Conservation (phyloP, 352 stramenopile species). For the Phytophthora parvispora region DNA sequence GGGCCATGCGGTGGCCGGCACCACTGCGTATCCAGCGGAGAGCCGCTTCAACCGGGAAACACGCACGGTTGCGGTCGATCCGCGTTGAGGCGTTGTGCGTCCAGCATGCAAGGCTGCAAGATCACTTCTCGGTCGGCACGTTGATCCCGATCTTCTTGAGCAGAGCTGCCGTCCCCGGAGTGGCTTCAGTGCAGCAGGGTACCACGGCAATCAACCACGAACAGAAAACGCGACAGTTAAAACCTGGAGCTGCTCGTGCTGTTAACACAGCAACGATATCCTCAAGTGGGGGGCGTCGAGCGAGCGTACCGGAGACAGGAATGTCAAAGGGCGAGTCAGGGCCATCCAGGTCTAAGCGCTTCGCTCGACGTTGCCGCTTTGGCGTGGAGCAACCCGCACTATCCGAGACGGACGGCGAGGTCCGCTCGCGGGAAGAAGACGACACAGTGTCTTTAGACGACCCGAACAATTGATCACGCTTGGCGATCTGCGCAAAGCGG, state of each 20-base stretch:
- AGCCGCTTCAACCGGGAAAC: slow-evolving; percentile 4
- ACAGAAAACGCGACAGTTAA: slow-evolving; percentile 9
- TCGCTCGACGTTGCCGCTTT: slow-evolving; percentile 20
- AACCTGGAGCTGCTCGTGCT: background rate
- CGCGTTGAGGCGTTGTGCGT: slow-evolving; percentile 6
- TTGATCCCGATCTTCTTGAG: slow-evolving; percentile 60
- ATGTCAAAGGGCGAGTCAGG: slow-evolving; percentile 45
- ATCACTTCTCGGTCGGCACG: slow-evolving; percentile 37
- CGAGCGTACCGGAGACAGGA: slow-evolving; percentile 50
- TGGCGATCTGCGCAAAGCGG: slow-evolving; percentile 40
- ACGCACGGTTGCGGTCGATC: slow-evolving; percentile 4
- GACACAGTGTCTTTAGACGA: background rate
- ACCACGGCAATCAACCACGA: slow-evolving; percentile 12
- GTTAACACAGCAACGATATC: no score
- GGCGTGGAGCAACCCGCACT: slow-evolving; percentile 19
- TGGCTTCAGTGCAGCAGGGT: slow-evolving; percentile 30
- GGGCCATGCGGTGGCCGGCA: slow-evolving; percentile 14
- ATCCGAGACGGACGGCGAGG: slow-evolving; percentile 8
- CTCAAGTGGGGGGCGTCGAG: background rate
- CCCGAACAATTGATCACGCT: slow-evolving; percentile 46
- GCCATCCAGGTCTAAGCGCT: slow-evolving; percentile 14
- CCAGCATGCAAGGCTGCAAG: background rate
- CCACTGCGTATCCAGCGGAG: slow-evolving; percentile 1
- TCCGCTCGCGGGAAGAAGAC: slow-evolving; percentile 9
- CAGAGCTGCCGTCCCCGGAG: slow-evolving; percentile 44